These are phyloP conservation scores for Sclerospora graminicola DNA, from an alignment of 352 stramenopile genomes.

Conservation along the genomic window DNA sequence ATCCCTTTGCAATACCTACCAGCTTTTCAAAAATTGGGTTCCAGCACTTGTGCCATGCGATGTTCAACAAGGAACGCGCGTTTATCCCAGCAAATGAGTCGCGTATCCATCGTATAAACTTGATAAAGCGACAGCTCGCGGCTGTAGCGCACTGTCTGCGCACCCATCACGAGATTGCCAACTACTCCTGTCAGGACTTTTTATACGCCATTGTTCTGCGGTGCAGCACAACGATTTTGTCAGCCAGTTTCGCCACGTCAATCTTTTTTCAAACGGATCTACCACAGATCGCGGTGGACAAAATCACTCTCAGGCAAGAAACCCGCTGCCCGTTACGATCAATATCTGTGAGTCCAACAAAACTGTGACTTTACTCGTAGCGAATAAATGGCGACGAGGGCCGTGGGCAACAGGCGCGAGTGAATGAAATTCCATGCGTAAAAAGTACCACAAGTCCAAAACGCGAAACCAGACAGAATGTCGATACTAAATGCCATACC, in stretches of 20 bases:
- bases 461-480: slow-evolving; percentile 41
- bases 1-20: too few relatives aligned
- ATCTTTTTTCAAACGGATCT: slow-evolving; percentile 28
- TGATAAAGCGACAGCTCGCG: slow-evolving; percentile 68
- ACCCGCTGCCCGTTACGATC: slow-evolving; percentile 78
- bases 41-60: too few relatives aligned
- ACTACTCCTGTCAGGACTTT: slow-evolving; percentile 30
- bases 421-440: slow-evolving; percentile 34
- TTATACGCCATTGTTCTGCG: slow-evolving; percentile 67
- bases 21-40: too few relatives aligned
- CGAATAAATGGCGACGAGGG: slow-evolving; percentile 40
- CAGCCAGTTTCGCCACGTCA: background rate
- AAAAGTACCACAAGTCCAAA: slow-evolving; percentile 80
- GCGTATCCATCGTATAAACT: slow-evolving; percentile 57
- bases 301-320: slow-evolving; percentile 81
- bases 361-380: slow-evolving; percentile 28
- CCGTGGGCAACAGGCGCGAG: slow-evolving; percentile 8
- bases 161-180: slow-evolving; percentile 73
- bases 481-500: slow-evolving; percentile 22
- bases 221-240: slow-evolving; percentile 1
- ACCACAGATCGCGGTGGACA: slow-evolving; percentile 65
- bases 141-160: slow-evolving; percentile 74
- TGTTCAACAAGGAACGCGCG: slow-evolving; percentile 83
- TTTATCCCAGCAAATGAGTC: slow-evolving; percentile 70
- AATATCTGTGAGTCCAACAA: slow-evolving; percentile 56